These are phyloP conservation scores for Botrytis porri DNA, from an alignment of 2,329 filamentous ascomycete species.

Conservation along the genomic window DNA sequence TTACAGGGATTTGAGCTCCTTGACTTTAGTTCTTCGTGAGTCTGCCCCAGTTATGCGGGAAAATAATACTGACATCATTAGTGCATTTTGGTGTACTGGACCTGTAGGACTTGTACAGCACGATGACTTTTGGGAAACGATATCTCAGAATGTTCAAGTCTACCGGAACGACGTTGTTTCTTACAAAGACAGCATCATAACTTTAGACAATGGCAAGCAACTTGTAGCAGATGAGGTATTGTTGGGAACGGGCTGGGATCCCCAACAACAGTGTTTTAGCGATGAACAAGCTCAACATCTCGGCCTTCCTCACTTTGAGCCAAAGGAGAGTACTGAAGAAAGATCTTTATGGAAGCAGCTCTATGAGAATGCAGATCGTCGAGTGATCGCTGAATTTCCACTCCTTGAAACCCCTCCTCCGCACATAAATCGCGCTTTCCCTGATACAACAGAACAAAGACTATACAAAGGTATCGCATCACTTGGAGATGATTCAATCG, in stretches of 20 bases:
- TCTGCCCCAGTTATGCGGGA: not conserved
- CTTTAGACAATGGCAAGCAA: not conserved
- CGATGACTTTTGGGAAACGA: constrained; percentile 33
- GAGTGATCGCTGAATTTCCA: constrained; percentile 14
- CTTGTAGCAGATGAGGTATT: not conserved
- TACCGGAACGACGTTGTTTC: constrained; percentile 23
- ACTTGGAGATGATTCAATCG: constrained; percentile 15
- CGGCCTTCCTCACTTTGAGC: not conserved
- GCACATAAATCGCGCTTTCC: not conserved
- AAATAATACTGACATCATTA: not conserved
- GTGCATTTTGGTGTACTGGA: constrained; percentile 33
- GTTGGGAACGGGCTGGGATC: constrained; percentile 6
- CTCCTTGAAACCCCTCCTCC: constrained; percentile 17
- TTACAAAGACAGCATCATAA: not conserved
- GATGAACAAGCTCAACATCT: not conserved
- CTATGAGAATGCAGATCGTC: constrained; percentile 20
- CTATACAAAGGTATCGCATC: constrained; percentile 22
- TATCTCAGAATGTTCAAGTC: constrained; percentile 28
- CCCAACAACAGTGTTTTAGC: not conserved
- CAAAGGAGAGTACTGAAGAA: not conserved
- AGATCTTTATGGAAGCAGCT: constrained; percentile 28
- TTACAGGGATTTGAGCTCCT: not conserved
- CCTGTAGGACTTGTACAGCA: constrained; percentile 35
- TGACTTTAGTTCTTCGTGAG: constrained; percentile 15
- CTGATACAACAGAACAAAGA: constrained; percentile 15